Conservation (phyloP, 2,329 filamentous ascomycete genomes). For the Chaetomiaceae sp. region DNA sequence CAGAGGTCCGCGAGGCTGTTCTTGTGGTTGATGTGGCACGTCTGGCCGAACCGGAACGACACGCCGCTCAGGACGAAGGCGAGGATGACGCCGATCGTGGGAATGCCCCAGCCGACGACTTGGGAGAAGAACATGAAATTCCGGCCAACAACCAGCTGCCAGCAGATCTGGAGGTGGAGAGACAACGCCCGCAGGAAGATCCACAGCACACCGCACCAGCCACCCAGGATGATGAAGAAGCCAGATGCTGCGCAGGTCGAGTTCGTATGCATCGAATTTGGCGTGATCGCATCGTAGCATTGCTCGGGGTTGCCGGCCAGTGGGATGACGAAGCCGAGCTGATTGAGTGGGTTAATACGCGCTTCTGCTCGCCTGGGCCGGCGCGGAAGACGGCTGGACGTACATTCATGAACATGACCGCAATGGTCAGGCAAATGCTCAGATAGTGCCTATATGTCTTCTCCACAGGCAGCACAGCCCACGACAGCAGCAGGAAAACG, state of each 20-base stretch:
- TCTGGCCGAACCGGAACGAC: slow-evolving; percentile 84
- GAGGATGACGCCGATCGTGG: slow-evolving; percentile 65
- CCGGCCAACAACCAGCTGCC: slow-evolving; percentile 83
- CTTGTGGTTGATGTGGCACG: slow-evolving; percentile 90
- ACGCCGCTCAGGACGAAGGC: slow-evolving; percentile 83
- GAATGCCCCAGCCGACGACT: slow-evolving; percentile 75
- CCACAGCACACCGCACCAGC: slow-evolving; percentile 81
- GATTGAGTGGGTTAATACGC: slow-evolving; percentile 30
- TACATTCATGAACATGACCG: slow-evolving; percentile 73
- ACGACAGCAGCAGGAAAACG: slow-evolving; percentile 72
- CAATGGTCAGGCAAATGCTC: slow-evolving; percentile 76
- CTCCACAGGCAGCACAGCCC: slow-evolving; percentile 72
- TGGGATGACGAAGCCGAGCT: slow-evolving; percentile 89
- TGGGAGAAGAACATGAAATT: slow-evolving; percentile 86
- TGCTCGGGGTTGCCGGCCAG: slow-evolving; percentile 70
- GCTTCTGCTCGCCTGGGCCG: background rate
- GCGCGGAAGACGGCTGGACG: slow-evolving; percentile 31
- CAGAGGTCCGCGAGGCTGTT: slow-evolving; percentile 81
- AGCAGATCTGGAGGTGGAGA: slow-evolving; percentile 95
- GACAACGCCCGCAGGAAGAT: slow-evolving; percentile 84
- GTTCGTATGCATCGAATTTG: slow-evolving; percentile 81
- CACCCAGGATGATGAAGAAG: slow-evolving; percentile 77
- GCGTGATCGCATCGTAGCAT: slow-evolving; percentile 86
- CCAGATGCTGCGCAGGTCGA: slow-evolving; percentile 83
- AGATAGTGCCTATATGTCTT: slow-evolving; percentile 91